phyloP scores from a whole-genome alignment of 2,329 filamentous ascomycete genomes.

The Furcasterigmium furcatum region DNA sequence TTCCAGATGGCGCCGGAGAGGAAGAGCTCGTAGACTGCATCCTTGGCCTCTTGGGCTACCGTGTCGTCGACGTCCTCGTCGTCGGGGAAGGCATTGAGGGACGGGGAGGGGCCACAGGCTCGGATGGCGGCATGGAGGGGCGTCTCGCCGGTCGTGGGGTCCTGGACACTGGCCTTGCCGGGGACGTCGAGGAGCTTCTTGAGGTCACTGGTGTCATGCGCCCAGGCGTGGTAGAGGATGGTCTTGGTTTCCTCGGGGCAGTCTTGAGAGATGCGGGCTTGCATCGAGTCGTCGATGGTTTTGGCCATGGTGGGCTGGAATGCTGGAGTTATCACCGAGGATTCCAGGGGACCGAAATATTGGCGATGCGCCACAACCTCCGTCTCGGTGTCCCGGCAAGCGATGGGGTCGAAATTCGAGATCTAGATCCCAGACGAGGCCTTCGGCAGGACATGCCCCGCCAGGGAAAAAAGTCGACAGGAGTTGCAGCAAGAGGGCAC shows the following conservation, averaged over 20 bases:
- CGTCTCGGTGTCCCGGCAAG: too few species aligned
- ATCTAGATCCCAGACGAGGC: not conserved
- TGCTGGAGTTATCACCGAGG: not conserved
- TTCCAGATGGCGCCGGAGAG: slow-evolving; percentile 96
- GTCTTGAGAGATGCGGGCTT: slow-evolving; percentile 47
- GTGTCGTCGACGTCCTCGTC: slow-evolving; percentile 30
- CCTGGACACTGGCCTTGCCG: slow-evolving; percentile 70
- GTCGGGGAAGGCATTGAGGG: slow-evolving; percentile 13
- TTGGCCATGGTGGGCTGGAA: slow-evolving; percentile 16
- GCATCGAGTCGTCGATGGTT: slow-evolving; percentile 45
- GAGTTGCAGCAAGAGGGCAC: too few species aligned
- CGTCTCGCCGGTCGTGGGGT: slow-evolving; percentile 79
- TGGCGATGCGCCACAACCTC: too few species aligned
- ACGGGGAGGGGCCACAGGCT: slow-evolving; percentile 52
- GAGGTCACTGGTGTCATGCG: slow-evolving; percentile 61
- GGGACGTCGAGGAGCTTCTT: slow-evolving; percentile 65
- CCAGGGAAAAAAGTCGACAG: not conserved
- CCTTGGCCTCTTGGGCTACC: slow-evolving; percentile 57
- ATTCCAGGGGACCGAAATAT: not conserved
- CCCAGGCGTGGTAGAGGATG: slow-evolving; percentile 53
- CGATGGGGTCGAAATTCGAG: not conserved
- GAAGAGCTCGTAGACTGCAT: slow-evolving; percentile 72
- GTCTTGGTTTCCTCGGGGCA: slow-evolving; percentile 49
- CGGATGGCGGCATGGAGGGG: slow-evolving; percentile 89
- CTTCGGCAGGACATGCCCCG: slow-evolving; percentile 3